Percentiles rank a stretch among this genome's conserved stretches.
Evolutionary conservation across 2,329 filamentous ascomycete species (phyloP).

Genomic region (Phialocephala subalpina): DNA sequence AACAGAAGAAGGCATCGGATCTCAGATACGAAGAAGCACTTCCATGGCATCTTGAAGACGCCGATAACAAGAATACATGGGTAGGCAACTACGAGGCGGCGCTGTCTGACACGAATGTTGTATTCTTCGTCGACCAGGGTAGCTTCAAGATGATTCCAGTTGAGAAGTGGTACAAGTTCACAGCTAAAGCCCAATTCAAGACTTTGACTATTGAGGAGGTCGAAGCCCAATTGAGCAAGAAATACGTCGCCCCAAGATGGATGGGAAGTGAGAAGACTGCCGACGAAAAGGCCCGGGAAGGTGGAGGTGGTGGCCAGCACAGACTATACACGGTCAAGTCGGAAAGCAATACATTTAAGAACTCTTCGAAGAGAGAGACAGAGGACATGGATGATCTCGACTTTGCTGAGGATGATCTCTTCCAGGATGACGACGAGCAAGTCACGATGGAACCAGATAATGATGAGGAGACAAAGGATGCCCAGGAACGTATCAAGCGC

Average conservation of each 20-base stretch:
- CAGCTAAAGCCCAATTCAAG: constrained; percentile 80
- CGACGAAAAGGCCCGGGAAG: constrained; percentile 62
- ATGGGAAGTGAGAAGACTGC: constrained; percentile 71
- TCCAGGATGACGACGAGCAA: constrained; percentile 89
- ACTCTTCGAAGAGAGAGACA: constrained; percentile 67
- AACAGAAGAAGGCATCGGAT: constrained; percentile 72
- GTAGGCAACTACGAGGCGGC: constrained; percentile 90
- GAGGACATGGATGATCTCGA: constrained; percentile 76
- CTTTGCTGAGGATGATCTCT: constrained; percentile 73
- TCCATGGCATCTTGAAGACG: constrained; percentile 97
- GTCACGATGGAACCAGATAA: constrained; percentile 78
- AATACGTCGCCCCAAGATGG: constrained; percentile 81
- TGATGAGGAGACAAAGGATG: constrained; percentile 80
- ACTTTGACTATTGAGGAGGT: constrained; percentile 83
- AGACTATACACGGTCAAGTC: constrained; percentile 66
- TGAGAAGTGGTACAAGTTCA: constrained; percentile 95
- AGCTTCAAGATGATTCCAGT: constrained; percentile 87
- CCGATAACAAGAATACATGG: constrained; percentile 94
- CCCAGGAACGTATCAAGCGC: constrained; percentile 76
- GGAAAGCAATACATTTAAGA: constrained; percentile 71
- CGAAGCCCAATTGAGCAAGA: constrained; percentile 83
- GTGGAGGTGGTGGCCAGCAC: constrained; percentile 59
- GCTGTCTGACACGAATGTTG: constrained; percentile 84
- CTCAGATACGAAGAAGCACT: constrained; percentile 93
- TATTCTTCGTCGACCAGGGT: constrained; percentile 74